Evolutionary conservation across 1,284 basidiomycete genomes (phyloP).

Genomic region (Rhodofomes roseus): DNA sequence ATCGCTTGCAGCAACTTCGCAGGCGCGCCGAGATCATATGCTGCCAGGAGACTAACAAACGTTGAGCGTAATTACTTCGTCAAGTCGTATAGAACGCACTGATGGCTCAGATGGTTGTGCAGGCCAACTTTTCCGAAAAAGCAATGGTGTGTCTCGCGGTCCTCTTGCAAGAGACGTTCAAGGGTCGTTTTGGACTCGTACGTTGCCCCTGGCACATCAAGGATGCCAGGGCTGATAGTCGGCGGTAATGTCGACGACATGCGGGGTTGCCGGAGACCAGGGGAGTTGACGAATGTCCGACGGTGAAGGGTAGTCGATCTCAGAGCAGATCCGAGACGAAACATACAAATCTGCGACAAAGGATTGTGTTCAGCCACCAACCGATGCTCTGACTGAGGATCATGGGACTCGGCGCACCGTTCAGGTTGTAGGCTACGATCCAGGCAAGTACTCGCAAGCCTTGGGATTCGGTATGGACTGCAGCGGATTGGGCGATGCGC

Average conservation of each 20-base stretch:
- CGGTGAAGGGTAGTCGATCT: neutral
- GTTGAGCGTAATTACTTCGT: neutral
- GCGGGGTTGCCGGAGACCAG: neutral
- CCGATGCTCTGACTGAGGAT: no score
- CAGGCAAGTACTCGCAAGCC: no score
- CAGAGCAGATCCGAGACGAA: neutral
- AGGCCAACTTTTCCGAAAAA: conserved; percentile 47
- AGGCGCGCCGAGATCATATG: conserved; percentile 63
- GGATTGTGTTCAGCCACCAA: no score
- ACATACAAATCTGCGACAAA: neutral
- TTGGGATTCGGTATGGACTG: no score
- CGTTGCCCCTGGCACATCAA: conserved; percentile 49
- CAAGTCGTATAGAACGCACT: conserved; percentile 30
- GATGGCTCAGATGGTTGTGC: conserved; percentile 66
- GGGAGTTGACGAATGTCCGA: neutral
- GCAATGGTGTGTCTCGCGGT: conserved; percentile 55
- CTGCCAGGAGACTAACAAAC: conserved; percentile 46
- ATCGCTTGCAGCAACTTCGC: conserved; percentile 48
- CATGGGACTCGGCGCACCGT: neutral
- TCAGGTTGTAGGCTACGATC: neutral
- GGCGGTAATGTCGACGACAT: conserved; percentile 14
- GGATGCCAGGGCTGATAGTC: conserved; percentile 35
- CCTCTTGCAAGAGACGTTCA: conserved; percentile 49
- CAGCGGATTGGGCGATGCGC: neutral
- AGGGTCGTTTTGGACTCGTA: conserved; percentile 40